Evolutionary conservation across 345 rosid genomes (phyloP), one percentile per base, ranked within the genome.

Genomic region (Dipteronia dyeriana): DNA sequence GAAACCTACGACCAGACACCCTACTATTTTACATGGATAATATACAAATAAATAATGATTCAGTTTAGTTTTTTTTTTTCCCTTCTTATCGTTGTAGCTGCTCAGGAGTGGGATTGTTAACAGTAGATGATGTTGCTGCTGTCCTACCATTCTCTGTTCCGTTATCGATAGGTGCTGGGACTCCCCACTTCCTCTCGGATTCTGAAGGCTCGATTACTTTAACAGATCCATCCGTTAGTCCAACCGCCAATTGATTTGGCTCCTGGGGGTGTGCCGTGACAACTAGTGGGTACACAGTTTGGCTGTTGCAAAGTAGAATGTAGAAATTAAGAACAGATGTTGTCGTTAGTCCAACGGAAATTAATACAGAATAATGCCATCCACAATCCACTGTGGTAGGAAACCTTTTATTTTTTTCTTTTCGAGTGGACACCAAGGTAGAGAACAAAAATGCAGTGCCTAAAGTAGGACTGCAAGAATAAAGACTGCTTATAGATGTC

Each of bases 191-290:
- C 61, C 86, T 84, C 11, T 85, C 87, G 0, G 88, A 69, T 45
- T 91, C 97, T 2, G 85, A 80, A 17, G 93, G 90, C 83, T 93
- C 96, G 22, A 91, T 72, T 13, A 93, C 91, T 70, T 89, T 84
- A 22, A 91, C 89, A 1, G 80, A 73, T 9, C 96, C 98, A 78
- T 91, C 91, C 0, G 89, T 81, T 38, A 91, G 83, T 56, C 97
- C 97, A 59, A 90, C 80, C 0, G 93, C 92, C 47, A 90, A 79
- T 69, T 90, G 96, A 70, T 89, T 89, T 22, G 92, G 88, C 67
- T 93, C 94, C 67, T 85, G 92, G 3, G 96, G 94, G 56, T 91
- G 94, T 69, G 96, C 81, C 3, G 97, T 85, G 53, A 89, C 82
- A 38, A 88, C 94, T 4, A 88, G 63, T 0, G 94, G 96, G 71